Percentiles rank a stretch among this genome's conserved stretches.
These are phyloP conservation scores for Hymenoscyphus infarciens DNA, from an alignment of 2,329 filamentous ascomycete species.

Conservation along the genomic window DNA sequence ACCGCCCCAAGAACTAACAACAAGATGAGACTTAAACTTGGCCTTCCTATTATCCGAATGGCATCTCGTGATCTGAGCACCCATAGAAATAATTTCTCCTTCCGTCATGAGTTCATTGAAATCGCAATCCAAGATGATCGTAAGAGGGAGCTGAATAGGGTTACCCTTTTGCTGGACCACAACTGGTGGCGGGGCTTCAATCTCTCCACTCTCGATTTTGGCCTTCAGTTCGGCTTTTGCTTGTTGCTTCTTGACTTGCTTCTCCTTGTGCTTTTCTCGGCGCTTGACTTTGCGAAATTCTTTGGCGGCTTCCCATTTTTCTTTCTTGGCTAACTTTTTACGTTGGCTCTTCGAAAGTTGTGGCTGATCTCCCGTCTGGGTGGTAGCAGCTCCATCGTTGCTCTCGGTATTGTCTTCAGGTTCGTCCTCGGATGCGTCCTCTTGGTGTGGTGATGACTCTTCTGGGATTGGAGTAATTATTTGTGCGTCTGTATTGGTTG, in stretches of 20 bases:
- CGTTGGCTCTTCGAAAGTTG: slow-evolving; percentile 77
- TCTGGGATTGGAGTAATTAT: neutral
- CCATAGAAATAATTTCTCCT: slow-evolving; percentile 78
- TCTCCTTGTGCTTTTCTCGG: slow-evolving; percentile 50
- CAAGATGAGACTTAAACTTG: slow-evolving; percentile 65
- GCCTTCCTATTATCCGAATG: slow-evolving; percentile 84
- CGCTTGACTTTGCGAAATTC: slow-evolving; percentile 52
- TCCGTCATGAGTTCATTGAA: slow-evolving; percentile 90
- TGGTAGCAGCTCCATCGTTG: neutral
- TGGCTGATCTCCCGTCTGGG: slow-evolving; percentile 14
- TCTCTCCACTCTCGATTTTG: slow-evolving; percentile 35
- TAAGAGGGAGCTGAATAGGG: slow-evolving; percentile 63
- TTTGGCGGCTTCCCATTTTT: slow-evolving; percentile 73
- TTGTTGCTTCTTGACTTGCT: slow-evolving; percentile 47
- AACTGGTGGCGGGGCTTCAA: slow-evolving; percentile 19
- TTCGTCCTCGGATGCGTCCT: slow-evolving; percentile 10
- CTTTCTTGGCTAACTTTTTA: slow-evolving; percentile 70
- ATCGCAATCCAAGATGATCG: slow-evolving; percentile 84
- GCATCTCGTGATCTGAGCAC: slow-evolving; percentile 76
- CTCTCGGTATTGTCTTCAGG: neutral
- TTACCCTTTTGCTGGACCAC: slow-evolving; percentile 15
- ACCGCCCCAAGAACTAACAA: slow-evolving; percentile 74
- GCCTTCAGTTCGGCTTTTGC: slow-evolving; percentile 43
- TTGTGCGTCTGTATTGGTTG: neutral
- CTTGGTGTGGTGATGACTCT: slow-evolving; percentile 4